Conservation (phyloP, 2,329 filamentous ascomycete species). For the Tolypocladium ovalisporum region DNA sequence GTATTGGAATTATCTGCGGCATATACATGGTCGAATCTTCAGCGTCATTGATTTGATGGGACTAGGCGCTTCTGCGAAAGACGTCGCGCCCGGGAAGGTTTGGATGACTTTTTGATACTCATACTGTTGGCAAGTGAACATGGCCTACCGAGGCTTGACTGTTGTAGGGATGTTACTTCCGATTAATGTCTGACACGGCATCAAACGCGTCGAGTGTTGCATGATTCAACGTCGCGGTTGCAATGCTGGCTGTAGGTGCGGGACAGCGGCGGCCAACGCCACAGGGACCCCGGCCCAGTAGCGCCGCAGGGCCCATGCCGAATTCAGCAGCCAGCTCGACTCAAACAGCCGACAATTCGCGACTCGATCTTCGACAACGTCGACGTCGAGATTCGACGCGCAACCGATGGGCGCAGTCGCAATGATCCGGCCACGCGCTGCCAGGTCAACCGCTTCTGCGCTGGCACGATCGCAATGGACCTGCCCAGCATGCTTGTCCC, state of each 20-base stretch:
- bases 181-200: background rate
- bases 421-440: slow-evolving; percentile 19
- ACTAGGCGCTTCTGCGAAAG: background rate
- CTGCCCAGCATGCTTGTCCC: slow-evolving; percentile 18
- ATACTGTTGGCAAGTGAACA: background rate
- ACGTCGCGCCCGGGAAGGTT: background rate
- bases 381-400: background rate
- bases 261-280: no score
- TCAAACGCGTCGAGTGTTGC: background rate
- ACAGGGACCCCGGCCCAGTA: background rate
- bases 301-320: background rate
- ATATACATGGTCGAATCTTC: background rate
- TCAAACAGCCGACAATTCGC: background rate
- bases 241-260: background rate
- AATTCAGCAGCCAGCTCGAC: background rate
- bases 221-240: background rate
- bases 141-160: background rate
- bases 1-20: background rate
- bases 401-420: slow-evolving; percentile 2
- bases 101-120: background rate
- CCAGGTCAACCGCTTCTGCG: slow-evolving; percentile 8
- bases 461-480: slow-evolving; percentile 16
- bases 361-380: background rate
- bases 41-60: background rate
- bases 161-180: background rate